Conservation (phyloP, 352 stramenopile species). For the Phytophthora quininea region DNA sequence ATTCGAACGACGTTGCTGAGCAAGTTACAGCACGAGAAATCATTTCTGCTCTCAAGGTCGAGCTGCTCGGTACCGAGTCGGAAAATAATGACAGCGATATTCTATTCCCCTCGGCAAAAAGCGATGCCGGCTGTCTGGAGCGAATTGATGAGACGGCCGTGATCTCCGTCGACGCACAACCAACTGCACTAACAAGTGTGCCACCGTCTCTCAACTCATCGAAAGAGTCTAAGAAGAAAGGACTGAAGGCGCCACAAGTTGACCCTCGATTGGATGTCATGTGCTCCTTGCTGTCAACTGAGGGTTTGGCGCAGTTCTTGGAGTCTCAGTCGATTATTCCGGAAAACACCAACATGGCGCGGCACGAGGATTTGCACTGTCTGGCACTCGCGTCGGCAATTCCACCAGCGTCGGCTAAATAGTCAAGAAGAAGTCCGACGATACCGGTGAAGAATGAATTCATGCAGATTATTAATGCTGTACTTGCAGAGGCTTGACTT, state of each 20-base stretch:
- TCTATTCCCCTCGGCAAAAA: slow-evolving; percentile 16
- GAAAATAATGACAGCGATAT: slow-evolving; percentile 13
- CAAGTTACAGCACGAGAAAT: slow-evolving; percentile 61
- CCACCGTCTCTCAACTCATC: slow-evolving; percentile 17
- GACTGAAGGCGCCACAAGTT: slow-evolving; percentile 19
- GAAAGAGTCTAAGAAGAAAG: slow-evolving; percentile 20
- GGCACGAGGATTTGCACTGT: slow-evolving; percentile 72
- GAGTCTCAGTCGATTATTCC: slow-evolving; percentile 61
- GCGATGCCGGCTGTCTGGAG: no score
- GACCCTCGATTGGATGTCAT: slow-evolving; percentile 72
- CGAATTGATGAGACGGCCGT: no score
- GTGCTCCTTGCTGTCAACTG: slow-evolving; percentile 77
- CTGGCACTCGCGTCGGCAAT: slow-evolving; percentile 40
- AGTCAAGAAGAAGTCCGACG: not conserved
- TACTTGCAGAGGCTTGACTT: slow-evolving; percentile 31
- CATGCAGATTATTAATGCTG: slow-evolving; percentile 2
- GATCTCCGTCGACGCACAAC: not conserved
- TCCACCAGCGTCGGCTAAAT: slow-evolving; percentile 19
- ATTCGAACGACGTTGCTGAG: slow-evolving; percentile 51
- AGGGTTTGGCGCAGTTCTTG: slow-evolving; percentile 69
- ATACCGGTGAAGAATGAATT: slow-evolving; percentile 9
- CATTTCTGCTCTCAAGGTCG: slow-evolving; percentile 57
- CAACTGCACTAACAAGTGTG: slow-evolving; percentile 11
- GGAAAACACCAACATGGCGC: slow-evolving; percentile 25
- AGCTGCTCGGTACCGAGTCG: slow-evolving; percentile 32